These are phyloP conservation scores for Mucor mucedo DNA, from an alignment of 371 early-diverging fungal genomes.

Conservation along the genomic window DNA sequence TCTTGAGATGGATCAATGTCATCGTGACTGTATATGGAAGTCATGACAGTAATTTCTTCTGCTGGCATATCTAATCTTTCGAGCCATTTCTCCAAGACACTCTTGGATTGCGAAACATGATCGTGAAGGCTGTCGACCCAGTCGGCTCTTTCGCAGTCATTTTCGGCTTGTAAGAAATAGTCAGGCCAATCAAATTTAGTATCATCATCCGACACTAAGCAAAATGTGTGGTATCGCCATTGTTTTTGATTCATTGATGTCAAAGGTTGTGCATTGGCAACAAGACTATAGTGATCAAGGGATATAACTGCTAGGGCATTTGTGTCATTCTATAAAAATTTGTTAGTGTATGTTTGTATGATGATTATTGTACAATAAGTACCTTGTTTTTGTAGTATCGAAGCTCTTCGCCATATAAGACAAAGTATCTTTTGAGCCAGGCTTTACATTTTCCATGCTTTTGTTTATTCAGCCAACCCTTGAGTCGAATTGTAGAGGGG, in stretches of 20 bases:
- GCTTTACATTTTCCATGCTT: constrained; percentile 43
- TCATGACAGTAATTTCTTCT: constrained; percentile 3
- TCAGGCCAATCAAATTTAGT: constrained; percentile 37
- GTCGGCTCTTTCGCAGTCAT: constrained; percentile 22
- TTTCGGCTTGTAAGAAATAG: constrained; percentile 42
- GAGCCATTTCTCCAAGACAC: constrained; percentile 53
- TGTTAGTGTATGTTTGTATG: no score
- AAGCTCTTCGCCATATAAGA: constrained; percentile 21
- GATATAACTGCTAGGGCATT: constrained; percentile 34
- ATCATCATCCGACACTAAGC: constrained; percentile 37
- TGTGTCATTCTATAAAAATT: constrained; percentile 30
- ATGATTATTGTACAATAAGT: background rate
- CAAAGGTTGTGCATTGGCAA: constrained; percentile 19
- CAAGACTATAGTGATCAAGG: constrained; percentile 38
- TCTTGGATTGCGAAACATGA: constrained; percentile 30
- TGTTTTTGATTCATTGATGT: constrained; percentile 16
- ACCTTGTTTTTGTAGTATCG: constrained; percentile 28
- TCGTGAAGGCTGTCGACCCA: constrained; percentile 37
- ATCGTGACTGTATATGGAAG: background rate
- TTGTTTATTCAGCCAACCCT: constrained; percentile 50
- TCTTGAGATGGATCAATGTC: background rate
- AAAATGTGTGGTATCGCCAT: constrained; percentile 31
- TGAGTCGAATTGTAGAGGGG: constrained; percentile 13
- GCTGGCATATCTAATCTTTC: constrained; percentile 37
- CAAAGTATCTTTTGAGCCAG: constrained; percentile 30